Evolutionary conservation across 345 rosid species (phyloP).

Genomic region (Kandelia obovata): DNA sequence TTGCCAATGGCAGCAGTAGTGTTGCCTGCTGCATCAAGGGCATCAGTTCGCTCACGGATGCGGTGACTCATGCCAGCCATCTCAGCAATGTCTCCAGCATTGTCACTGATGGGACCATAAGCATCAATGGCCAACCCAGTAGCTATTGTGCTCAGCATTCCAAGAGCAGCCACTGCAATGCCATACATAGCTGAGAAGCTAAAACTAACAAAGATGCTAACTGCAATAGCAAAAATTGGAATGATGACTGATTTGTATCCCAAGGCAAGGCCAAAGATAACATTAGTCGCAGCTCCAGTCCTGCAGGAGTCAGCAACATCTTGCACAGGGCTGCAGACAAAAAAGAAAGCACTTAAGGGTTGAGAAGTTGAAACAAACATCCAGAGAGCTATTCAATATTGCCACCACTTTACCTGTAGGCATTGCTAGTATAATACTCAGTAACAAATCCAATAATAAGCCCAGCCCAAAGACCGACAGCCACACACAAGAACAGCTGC

Average conservation of each 20-base stretch:
- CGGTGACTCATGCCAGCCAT: constrained; percentile 84
- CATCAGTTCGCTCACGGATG: constrained; percentile 71
- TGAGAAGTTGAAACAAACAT: not conserved
- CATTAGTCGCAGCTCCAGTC: constrained; percentile 86
- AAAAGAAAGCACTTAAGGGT: not conserved
- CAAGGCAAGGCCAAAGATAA: constrained; percentile 79
- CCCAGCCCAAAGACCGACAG: constrained; percentile 74
- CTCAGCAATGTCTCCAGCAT: constrained; percentile 81
- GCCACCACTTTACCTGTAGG: constrained; percentile 45
- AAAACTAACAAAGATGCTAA: constrained; percentile 66
- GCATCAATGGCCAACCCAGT: constrained; percentile 79
- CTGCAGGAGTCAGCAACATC: constrained; percentile 46
- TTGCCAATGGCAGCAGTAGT: constrained; percentile 76
- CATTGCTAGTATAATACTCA: constrained; percentile 68
- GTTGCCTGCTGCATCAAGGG: constrained; percentile 76
- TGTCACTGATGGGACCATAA: constrained; percentile 78
- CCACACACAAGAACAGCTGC: constrained; percentile 61
- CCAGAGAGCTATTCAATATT: not conserved
- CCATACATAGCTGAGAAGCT: constrained; percentile 87
- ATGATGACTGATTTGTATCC: constrained; percentile 86
- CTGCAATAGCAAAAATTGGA: constrained; percentile 75
- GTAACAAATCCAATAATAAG: constrained; percentile 65
- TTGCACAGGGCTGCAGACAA: constrained; percentile 38
- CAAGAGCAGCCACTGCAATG: constrained; percentile 77
- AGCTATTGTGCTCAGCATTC: constrained; percentile 77